These are phyloP conservation scores for Escallonia rubra DNA, from an alignment of 129 eudicot species.

Conservation along the genomic window DNA sequence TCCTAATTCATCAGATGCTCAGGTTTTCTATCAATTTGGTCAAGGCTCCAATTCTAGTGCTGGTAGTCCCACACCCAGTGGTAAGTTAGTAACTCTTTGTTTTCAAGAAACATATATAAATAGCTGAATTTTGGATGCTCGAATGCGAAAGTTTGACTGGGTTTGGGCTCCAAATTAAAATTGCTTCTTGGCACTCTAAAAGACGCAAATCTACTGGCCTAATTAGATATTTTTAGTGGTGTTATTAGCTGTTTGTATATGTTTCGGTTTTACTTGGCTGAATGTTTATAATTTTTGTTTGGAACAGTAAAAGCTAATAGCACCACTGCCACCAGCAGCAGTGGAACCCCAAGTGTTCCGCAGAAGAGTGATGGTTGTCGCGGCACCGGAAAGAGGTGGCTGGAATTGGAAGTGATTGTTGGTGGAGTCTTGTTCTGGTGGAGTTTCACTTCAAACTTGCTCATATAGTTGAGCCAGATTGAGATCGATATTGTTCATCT, in stretches of 20 bases:
- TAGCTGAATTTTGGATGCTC: not conserved
- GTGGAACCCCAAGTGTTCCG: constrained; percentile 9
- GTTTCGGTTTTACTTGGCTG: not conserved
- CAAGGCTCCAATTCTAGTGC: constrained; percentile 29
- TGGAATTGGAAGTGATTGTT: constrained; percentile 14
- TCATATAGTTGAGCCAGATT: constrained; percentile 12
- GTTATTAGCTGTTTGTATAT: not conserved
- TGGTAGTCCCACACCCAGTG: constrained; percentile 28
- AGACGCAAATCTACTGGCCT: no score
- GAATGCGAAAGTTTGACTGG: not conserved
- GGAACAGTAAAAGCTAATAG: constrained; percentile 24
- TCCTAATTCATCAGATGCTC: constrained; percentile 72
- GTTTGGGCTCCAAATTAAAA: not conserved
- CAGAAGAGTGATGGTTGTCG: constrained; percentile 8
- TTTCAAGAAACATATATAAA: not conserved
- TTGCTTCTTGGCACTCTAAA: no score
- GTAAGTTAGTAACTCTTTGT: constrained; percentile 14
- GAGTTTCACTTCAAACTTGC: constrained; percentile 18
- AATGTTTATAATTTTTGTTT: not conserved
- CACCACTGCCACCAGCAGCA: constrained; percentile 11
- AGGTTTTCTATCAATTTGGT: constrained; percentile 52
- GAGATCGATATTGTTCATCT: no score
- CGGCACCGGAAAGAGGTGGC: constrained; percentile 13
- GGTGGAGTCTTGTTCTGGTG: constrained; percentile 24
- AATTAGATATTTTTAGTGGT: not conserved